Conservation (phyloP, 225 moss, liverwort and hornwort species). For the Thuidium tamariscinum region DNA sequence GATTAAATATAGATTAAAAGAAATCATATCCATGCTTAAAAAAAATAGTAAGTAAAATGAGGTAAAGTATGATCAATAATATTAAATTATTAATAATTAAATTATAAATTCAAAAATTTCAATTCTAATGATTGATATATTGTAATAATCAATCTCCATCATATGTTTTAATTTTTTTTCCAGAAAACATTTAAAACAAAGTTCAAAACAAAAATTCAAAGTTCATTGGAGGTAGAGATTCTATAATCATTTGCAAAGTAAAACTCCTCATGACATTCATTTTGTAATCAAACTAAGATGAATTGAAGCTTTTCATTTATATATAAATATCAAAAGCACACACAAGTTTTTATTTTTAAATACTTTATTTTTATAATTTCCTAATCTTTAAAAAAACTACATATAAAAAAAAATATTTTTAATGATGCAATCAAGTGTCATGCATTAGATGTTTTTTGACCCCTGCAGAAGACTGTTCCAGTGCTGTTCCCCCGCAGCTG, state of each 20-base stretch:
- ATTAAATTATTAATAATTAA: too few relatives aligned
- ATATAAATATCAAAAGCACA: not conserved
- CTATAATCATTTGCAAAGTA: rapidly evolving
- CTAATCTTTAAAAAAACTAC: not conserved
- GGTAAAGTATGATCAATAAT: not conserved
- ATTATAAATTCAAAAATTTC: too few relatives aligned
- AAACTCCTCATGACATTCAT: not conserved
- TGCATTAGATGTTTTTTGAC: too few relatives aligned
- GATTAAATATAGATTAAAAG: too few relatives aligned
- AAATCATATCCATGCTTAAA: too few relatives aligned
- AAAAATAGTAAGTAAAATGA: not conserved
- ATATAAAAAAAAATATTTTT: not conserved
- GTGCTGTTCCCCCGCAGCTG: too few relatives aligned
- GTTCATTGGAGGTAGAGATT: not conserved
- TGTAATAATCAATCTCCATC: not conserved
- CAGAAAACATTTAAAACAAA: not conserved
- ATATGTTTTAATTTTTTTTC: not conserved
- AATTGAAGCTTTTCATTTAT: not conserved
- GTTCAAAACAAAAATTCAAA: not conserved
- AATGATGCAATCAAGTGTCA: not conserved
- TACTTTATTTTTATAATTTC: too few relatives aligned
- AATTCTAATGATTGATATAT: too few relatives aligned
- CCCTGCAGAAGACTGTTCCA: too few relatives aligned
- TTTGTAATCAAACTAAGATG: not conserved
- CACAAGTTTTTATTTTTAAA: not conserved